phyloP scores from a whole-genome alignment of 2,329 filamentous ascomycete genomes.

The Colletotrichum spinosum region DNA sequence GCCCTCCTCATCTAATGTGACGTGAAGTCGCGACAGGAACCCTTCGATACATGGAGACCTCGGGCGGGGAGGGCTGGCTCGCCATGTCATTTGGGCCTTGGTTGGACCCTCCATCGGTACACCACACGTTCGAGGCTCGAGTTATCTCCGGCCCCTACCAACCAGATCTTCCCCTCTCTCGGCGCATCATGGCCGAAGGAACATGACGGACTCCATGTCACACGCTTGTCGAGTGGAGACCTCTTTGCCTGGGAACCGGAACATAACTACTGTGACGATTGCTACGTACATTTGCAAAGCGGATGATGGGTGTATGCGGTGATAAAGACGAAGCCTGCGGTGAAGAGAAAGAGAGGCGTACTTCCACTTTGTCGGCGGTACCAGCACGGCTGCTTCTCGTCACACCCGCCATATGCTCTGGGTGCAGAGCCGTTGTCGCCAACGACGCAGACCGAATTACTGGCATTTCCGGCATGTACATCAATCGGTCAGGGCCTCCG shows the following conservation, averaged over 20 bases:
- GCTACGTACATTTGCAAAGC: too few relatives aligned
- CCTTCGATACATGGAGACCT: slow-evolving; percentile 12
- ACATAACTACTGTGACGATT: background rate
- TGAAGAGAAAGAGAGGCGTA: slow-evolving; percentile 18
- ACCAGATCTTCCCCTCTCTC: slow-evolving; percentile 13
- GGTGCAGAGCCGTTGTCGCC: slow-evolving; percentile 34
- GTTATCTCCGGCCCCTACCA: slow-evolving; percentile 16
- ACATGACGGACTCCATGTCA: slow-evolving; percentile 7
- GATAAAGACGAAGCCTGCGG: slow-evolving; percentile 16
- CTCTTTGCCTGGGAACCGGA: background rate
- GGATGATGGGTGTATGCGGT: slow-evolving; percentile 5
- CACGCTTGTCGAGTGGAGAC: slow-evolving; percentile 25
- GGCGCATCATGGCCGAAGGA: slow-evolving; percentile 16
- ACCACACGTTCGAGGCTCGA: background rate
- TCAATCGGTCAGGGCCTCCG: slow-evolving; percentile 9
- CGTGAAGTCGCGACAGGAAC: slow-evolving; percentile 14
- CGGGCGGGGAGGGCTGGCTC: background rate
- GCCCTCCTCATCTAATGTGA: slow-evolving; percentile 17
- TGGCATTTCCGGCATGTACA: slow-evolving; percentile 25
- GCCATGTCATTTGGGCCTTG: background rate
- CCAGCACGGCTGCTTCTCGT: slow-evolving; percentile 25
- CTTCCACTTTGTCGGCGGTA: slow-evolving; percentile 19
- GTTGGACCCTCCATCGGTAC: slow-evolving; percentile 1
- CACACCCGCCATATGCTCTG: slow-evolving; percentile 21
- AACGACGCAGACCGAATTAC: slow-evolving; percentile 20